Conservation (phyloP, 805 yeast species). For the Schwanniomyces occidentalis region DNA sequence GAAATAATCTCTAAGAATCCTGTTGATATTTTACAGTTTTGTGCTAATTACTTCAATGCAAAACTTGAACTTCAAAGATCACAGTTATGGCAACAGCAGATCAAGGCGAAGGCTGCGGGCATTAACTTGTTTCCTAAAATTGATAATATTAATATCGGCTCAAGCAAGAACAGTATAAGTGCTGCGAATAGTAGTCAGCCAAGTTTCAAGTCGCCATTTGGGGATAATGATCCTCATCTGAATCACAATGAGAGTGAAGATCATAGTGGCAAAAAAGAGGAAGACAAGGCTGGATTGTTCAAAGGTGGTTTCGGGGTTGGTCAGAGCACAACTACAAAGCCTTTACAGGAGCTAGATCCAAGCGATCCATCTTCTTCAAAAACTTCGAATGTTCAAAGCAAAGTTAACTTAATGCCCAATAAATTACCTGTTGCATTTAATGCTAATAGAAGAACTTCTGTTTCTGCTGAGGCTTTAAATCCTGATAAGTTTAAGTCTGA, state of each 20-base stretch:
- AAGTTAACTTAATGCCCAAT: conserved; percentile 15
- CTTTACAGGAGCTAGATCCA: conserved; percentile 26
- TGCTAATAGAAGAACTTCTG: conserved; percentile 85
- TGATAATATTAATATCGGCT: conserved; percentile 30
- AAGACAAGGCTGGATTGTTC: conserved; percentile 20
- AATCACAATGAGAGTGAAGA: conserved; percentile 28
- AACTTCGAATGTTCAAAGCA: conserved; percentile 8
- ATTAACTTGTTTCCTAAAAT: conserved; percentile 45
- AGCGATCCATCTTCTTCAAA: conserved; percentile 19
- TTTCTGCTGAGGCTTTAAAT: conserved; percentile 83
- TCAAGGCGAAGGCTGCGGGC: conserved; percentile 51
- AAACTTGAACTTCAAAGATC: conserved; percentile 62
- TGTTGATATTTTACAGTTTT: conserved; percentile 68
- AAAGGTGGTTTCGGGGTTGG: conserved; percentile 25
- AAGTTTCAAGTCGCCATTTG: conserved; percentile 61
- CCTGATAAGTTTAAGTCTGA: conserved; percentile 68
- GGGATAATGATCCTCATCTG: conserved; percentile 64
- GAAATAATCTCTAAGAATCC: conserved; percentile 58
- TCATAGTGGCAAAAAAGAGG: conserved; percentile 8
- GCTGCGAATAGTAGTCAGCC: conserved; percentile 38
- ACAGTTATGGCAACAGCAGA: conserved; percentile 50
- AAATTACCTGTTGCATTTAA: conserved; percentile 60
- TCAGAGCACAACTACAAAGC: conserved; percentile 8
- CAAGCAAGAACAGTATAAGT: too few relatives aligned
- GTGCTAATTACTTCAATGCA: conserved; percentile 68